Percentiles rank a stretch among this genome's conserved stretches.
Conservation (phyloP, 805 yeast species). For the Saitoella complicata region DNA sequence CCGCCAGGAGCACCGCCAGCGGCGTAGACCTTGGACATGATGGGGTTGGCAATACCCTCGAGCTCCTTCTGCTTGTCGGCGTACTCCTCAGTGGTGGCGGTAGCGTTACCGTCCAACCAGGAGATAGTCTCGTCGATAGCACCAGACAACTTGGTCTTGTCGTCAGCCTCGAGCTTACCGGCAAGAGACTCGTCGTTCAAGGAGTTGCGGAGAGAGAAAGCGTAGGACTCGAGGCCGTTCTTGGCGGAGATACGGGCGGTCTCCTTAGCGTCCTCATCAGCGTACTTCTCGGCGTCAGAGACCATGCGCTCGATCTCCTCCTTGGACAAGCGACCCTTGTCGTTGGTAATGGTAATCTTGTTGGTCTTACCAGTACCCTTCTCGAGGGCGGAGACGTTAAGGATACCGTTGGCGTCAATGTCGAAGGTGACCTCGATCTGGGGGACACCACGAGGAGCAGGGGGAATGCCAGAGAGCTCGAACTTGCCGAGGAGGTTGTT, state of each 20-base stretch:
- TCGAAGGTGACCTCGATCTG: slow-evolving; percentile 96
- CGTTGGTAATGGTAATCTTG: slow-evolving; percentile 95
- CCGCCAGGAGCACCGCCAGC: slow-evolving; percentile 74
- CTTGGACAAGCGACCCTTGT: slow-evolving; percentile 94
- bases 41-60: slow-evolving; percentile 89
- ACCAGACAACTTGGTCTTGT: slow-evolving; percentile 50
- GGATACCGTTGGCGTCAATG: slow-evolving; percentile 92
- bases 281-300: slow-evolving; percentile 91
- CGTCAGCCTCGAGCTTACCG: slow-evolving; percentile 57
- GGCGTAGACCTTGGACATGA: slow-evolving; percentile 92
- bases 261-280: slow-evolving; percentile 92
- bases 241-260: slow-evolving; percentile 82
- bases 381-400: slow-evolving; percentile 90
- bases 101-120: slow-evolving; percentile 88
- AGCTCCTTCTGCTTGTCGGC: slow-evolving; percentile 89
- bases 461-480: slow-evolving; percentile 92
- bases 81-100: slow-evolving; percentile 85
- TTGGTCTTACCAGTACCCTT: slow-evolving; percentile 97
- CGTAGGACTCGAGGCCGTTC: slow-evolving; percentile 90
- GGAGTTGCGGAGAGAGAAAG: slow-evolving; percentile 81
- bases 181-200: slow-evolving; percentile 58
- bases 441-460: slow-evolving; percentile 98
- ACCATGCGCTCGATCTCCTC: slow-evolving; percentile 98
- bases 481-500: slow-evolving; percentile 94
- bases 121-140: slow-evolving; percentile 72